Conservation (phyloP, 345 rosid species). For the Excoecaria cochinchinensis region DNA sequence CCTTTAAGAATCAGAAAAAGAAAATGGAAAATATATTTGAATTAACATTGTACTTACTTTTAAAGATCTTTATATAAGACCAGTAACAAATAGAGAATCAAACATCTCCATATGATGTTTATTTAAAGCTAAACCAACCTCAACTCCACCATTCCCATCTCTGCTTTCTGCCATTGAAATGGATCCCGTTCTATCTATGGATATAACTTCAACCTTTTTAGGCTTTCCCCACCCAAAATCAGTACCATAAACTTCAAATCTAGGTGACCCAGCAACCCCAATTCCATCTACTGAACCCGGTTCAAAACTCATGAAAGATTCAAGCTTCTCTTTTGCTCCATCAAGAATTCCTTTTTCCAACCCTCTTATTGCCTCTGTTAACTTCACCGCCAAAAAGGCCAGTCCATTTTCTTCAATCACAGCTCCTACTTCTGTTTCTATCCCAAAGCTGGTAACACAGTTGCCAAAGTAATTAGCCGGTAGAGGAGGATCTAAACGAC, state of each 20-base stretch:
- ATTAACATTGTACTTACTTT: too few species aligned
- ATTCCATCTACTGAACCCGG: conserved; percentile 2
- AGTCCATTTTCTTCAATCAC: conserved; percentile 9
- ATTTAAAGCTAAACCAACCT: conserved; percentile 25
- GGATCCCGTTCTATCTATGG: background rate
- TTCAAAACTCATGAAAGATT: too few species aligned
- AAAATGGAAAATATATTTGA: too few species aligned
- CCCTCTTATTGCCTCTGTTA: background rate
- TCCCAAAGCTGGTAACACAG: background rate
- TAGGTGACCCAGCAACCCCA: conserved; percentile 1
- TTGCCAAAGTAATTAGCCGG: conserved; percentile 18
- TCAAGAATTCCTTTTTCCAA: conserved; percentile 1
- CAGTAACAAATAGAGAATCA: background rate
- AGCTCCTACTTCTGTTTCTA: background rate
- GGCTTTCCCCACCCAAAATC: conserved; percentile 12
- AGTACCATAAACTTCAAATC: background rate
- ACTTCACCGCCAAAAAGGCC: background rate
- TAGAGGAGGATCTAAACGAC: conserved; percentile 7
- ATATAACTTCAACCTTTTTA: background rate
- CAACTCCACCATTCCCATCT: conserved; percentile 34
- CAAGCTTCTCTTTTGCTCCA: conserved; percentile 4
- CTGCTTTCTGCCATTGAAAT: conserved; percentile 34
- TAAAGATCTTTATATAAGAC: background rate
- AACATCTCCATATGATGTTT: background rate
- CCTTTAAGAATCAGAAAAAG: too few species aligned